Evolutionary conservation across 306 rosid genomes (phyloP), one percentile per base, ranked within the genome.

Genomic region (Casuarina glauca): DNA sequence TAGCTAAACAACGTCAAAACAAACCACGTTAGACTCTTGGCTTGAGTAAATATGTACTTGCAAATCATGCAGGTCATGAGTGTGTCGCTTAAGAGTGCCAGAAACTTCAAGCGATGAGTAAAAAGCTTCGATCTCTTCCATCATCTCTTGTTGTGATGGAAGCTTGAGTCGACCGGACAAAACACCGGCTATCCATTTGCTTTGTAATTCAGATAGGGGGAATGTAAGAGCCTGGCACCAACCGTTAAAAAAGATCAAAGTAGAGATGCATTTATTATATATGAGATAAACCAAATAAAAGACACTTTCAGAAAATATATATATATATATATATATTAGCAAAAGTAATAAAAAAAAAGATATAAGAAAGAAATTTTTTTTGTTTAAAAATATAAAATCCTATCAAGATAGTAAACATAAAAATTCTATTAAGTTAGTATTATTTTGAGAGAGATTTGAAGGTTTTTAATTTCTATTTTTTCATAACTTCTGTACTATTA

Each of bases 131-230:
- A 87, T 85, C 68, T 93, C 93, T 82, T 83, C 70, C 66, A 67
- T 16, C 98, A 93, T 93, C 68, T 88, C 86, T 77, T 91, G 89
- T 78, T 73, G 60, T 5, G 88, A 86, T 62, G 98, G 93, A 79
- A 93, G 95, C 46, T 76, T 63, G 74, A 89, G 67, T 72, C 86
- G 89, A 71, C 86, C 83, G n/a, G 92, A 88, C 77, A 93, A 83
- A 70, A 78, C 74, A 66, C 88, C 86, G 38, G 98, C 94, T 74
- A 93, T 87, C 98, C 98, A 93, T 78, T 87, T 89, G 88, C 92
- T 84, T 78, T 93, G 98, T 73, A 87, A 74, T 80, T 93, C 95
- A 58, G 50, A 78, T 87, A 86, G 0, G 64, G 82, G 78, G 60
- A 93, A 91, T 50, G 97, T 93, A 69, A 15, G 57, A 81, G 76